Base-by-base conservation (phyloP, 108 stramenopile species). In the Nitzschia palea region DNA sequence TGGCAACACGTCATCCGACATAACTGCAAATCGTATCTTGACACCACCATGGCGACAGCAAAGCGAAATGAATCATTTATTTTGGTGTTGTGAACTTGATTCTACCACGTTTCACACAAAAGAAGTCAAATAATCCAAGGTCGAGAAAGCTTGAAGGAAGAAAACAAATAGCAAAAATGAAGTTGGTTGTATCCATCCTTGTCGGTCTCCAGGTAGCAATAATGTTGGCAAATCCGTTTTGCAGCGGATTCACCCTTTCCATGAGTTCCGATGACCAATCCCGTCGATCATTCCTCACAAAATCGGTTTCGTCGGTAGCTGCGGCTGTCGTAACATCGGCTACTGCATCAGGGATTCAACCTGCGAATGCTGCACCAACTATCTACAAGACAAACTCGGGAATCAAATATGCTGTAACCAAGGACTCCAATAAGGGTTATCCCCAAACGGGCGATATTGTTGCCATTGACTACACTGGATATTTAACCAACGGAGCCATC, bases 391-490 rank as follows among this genome's bases (percentile, higher is more conserved):
- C 77, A 0, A 44, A 54, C 28, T 65, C 68, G 20, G 93, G 93
- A 18, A 79, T 91, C 66, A 94, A 90, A 57, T 94, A 90, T 75
- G 93, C 89, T 1, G 61, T 86, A 6, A 68, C 76, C 5, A 80
- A 88, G 62, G 79, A 80, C 53, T 67, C 66, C 42, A 58, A 71
- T 29, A 79, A 78, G 47, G 74, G 44, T 9, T 58, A 60, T 34
- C 88, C 93, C 3, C 75, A 74, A 28, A 52, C 72, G 44, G 88
- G 88, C 20, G 93, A 94, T 50, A 87, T 94, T 45, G 82, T 88
- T 22, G 93, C 82, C 26, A 82, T 94, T 62, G 89, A 90, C 50
- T 94, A 90, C 85, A 94, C 93, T 35, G 93, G 93, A 26, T 94
- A 94, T 50, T 69, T 94, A 3, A 52, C 83, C 1, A 83, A 85